Evolutionary conservation across 306 rosid genomes (phyloP).

Genomic region (barrel medic (Medicago truncatula)): MtrunA17r5.0-ANR NC_053046.1:6954501-6955000

Average conservation of each 20-base stretch:
- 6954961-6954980: conserved; percentile 51
- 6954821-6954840: conserved; percentile 68
- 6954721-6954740: neutral
- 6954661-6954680: conserved; percentile 29
- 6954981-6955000: conserved; percentile 51
- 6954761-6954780: conserved; percentile 14
- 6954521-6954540: conserved; percentile 33
- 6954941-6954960: conserved; percentile 73
- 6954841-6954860: conserved; percentile 88
- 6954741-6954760: conserved; percentile 32
- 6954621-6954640: conserved; percentile 84
- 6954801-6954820: conserved; percentile 18
- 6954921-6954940: conserved; percentile 71
- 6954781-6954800: conserved; percentile 23
- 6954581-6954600: conserved; percentile 83
- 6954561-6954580: conserved; percentile 87
- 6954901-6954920: conserved; percentile 80
- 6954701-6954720: conserved; percentile 16
- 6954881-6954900: conserved; percentile 82
- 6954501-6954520: conserved; percentile 23
- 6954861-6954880: conserved; percentile 78
- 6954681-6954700: conserved; percentile 27
- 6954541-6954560: conserved; percentile 74
- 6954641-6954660: conserved; percentile 82
- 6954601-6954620: conserved; percentile 82